Evolutionary conservation across 2,329 filamentous ascomycete genomes (phyloP).

Genomic region (Diplocarpon rosae): DNA sequence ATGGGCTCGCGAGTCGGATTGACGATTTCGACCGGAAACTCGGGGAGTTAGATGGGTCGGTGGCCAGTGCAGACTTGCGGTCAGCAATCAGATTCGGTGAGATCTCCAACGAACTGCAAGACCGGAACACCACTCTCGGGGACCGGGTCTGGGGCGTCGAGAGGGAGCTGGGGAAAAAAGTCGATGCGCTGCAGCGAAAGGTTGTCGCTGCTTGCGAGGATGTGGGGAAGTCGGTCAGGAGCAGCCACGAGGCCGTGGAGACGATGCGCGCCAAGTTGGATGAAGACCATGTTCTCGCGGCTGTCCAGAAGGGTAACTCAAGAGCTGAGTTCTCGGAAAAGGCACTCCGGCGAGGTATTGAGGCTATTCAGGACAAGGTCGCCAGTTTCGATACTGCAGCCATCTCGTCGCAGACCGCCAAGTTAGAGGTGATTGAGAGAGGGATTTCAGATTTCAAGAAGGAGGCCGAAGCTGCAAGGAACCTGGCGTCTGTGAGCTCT

Average conservation of each 20-base stretch:
- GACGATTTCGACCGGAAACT: conserved; percentile 12
- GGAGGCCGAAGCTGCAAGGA: conserved; percentile 13
- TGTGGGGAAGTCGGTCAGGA: conserved; percentile 11
- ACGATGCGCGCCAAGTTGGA: conserved; percentile 10
- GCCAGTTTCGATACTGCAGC: conserved; percentile 12
- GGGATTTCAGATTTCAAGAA: conserved; percentile 11
- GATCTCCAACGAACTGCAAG: conserved; percentile 19
- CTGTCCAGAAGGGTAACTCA: conserved; percentile 10
- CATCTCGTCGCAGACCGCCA: conserved; percentile 9
- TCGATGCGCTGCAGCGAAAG: conserved; percentile 15
- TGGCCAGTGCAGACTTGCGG: conserved; percentile 15
- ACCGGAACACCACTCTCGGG: conserved; percentile 15
- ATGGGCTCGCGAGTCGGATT: conserved; percentile 8
- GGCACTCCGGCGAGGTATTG: conserved; percentile 11
- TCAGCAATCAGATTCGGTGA: conserved; percentile 19
- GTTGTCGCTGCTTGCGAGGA: conserved; percentile 16
- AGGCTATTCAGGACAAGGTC: conserved; percentile 12
- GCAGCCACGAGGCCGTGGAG: conserved; percentile 10
- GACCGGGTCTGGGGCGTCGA: conserved; percentile 15
- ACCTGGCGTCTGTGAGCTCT: conserved; percentile 16
- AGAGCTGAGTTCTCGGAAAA: conserved; percentile 14
- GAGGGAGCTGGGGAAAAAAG: conserved; percentile 17
- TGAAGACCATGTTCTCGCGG: conserved; percentile 11
- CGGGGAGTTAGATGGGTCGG: conserved; percentile 11
- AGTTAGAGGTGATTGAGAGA: conserved; percentile 15